Conservation (phyloP, 2,329 filamentous ascomycete species). For the Tolypocladium album region DNA sequence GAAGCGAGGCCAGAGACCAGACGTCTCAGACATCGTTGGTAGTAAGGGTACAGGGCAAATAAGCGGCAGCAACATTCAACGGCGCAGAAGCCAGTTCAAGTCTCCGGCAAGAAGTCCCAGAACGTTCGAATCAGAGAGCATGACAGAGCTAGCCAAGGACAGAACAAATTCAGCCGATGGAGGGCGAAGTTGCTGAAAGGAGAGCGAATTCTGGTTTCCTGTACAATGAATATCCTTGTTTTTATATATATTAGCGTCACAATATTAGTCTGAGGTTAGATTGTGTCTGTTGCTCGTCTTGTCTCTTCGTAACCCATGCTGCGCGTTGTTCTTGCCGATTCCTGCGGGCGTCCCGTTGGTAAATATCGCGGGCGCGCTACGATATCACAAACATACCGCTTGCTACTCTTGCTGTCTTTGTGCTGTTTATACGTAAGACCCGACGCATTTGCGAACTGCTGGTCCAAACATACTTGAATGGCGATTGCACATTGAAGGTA, state of each 20-base stretch:
- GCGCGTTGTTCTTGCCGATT: too few relatives aligned
- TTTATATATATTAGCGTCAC: neutral
- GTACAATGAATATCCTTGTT: neutral
- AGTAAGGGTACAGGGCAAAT: neutral
- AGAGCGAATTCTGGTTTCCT: neutral
- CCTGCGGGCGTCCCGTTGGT: too few relatives aligned
- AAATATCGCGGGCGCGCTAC: too few relatives aligned
- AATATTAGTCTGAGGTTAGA: too few relatives aligned
- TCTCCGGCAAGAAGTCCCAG: constrained; percentile 17
- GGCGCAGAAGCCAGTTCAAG: constrained; percentile 16
- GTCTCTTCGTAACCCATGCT: too few relatives aligned
- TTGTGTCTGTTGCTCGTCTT: too few relatives aligned
- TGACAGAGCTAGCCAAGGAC: constrained; percentile 35
- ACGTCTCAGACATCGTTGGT: neutral
- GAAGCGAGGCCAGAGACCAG: neutral
- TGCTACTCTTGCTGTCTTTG: too few relatives aligned
- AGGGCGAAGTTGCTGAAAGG: neutral
- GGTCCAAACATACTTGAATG: too few relatives aligned
- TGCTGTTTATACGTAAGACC: too few relatives aligned
- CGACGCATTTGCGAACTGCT: too few relatives aligned
- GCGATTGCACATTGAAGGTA: too few relatives aligned
- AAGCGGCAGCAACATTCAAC: neutral
- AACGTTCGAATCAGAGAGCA: constrained; percentile 37
- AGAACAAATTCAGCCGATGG: constrained; percentile 25
- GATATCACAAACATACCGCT: too few relatives aligned